Evolutionary conservation across 768 basidiomycete genomes (phyloP), one percentile per base, ranked within the genome.

Genomic region (Pulveroboletus sp.): DNA sequence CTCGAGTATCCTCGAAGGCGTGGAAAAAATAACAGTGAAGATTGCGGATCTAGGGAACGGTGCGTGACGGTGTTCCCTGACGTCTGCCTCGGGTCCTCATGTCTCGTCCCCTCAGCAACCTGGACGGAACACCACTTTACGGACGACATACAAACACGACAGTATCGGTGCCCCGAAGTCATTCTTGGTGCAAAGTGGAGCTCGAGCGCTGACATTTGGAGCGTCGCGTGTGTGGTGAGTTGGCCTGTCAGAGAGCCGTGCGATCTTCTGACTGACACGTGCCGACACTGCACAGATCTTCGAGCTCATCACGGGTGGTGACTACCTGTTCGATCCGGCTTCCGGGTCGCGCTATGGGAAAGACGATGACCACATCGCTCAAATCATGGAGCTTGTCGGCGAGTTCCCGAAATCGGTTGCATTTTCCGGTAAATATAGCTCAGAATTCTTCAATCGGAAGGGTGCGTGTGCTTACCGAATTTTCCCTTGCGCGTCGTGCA

Each of bases 21-120:
- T 59, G 47, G 83, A 89, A 63, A 81, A 82, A 65, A 96, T 98
- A 54, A 97, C 93, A 6, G 96, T 99, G 46, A 97, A 98, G 78
- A 98, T 99, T 64, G 96, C 95, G 28, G 96, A 99, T 78, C 71
- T 99, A 46, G 96, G 96, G 8, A 98, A 98, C 68, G 92, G 92
- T 82, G 64, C 51, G 83, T 70, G 28, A 27, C 28, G 9, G 41
- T 30, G 32, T 5, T 17, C 14, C 9, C 5, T 40, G 28, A 43
- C 36, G 6, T 43, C 11, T 43, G 31, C 28, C n/a, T 33, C 1
- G 24, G 36, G 31, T 41, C 11, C 43, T 53, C 44, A 53, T 49
- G 8, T 24, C 7, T 35, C 42, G 41, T 47, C 28, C 44, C 37
- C 46, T 38, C 51, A 67, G 89, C 89, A 9, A 91, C 89, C 1